phyloP scores from a whole-genome alignment of 176 grass and related monocot genomes.

The Chloris gayana region DNA sequence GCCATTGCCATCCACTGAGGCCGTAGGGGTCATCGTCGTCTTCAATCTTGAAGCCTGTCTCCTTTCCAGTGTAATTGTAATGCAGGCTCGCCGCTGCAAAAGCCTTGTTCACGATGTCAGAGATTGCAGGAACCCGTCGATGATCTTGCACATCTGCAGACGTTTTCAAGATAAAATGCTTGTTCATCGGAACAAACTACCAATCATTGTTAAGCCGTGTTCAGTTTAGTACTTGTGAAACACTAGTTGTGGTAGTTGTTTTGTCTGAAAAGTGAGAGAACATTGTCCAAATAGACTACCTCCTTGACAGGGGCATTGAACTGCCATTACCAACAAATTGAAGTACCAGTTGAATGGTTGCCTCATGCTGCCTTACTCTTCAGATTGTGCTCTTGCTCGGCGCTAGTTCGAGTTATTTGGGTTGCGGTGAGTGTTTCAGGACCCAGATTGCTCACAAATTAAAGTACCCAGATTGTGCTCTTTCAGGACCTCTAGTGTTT shows the following conservation, averaged over 20 bases:
- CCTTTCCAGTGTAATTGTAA: constrained; percentile 80
- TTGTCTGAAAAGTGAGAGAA: neutral
- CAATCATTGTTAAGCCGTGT: neutral
- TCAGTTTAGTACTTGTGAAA: constrained; percentile 13
- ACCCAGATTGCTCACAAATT: no score
- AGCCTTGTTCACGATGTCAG: constrained; percentile 58
- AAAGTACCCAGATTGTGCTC: no score
- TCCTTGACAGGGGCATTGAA: constrained; percentile 85
- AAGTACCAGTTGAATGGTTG: no score
- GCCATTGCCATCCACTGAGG: constrained; percentile 83
- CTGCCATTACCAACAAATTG: no score
- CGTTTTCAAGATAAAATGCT: constrained; percentile 9
- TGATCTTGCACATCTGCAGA: constrained; percentile 86
- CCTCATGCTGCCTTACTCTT: no score
- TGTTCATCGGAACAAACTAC: neutral
- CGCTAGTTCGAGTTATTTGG: no score
- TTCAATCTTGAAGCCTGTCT: constrained; percentile 71
- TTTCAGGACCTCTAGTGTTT: no score
- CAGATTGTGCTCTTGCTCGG: no score
- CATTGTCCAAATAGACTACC: constrained; percentile 38
- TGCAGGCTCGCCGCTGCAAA: constrained; percentile 75
- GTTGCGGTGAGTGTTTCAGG: no score
- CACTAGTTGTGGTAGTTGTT: neutral
- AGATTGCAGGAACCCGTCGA: constrained; percentile 51
- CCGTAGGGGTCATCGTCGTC: constrained; percentile 77